These are phyloP conservation scores for Saccharomycopsis sp. DNA, from an alignment of 805 yeast species.

Conservation along the genomic window DNA sequence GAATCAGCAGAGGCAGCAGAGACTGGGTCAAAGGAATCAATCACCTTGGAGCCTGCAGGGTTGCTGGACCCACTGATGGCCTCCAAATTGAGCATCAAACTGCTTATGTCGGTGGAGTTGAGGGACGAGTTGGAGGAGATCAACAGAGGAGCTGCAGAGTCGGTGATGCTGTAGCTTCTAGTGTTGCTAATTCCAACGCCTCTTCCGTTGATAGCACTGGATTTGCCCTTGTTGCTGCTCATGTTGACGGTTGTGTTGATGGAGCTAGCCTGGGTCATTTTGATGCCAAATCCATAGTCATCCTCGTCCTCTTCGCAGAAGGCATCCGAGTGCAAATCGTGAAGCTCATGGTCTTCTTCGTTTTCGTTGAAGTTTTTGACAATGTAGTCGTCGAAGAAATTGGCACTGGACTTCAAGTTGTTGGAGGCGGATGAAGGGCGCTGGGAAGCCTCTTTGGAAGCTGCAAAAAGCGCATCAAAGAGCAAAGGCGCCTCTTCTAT, in stretches of 20 bases:
- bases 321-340: slow-evolving; percentile 1
- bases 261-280: neutral
- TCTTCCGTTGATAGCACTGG: neutral
- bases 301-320: slow-evolving; percentile 2
- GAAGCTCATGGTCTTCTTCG: slow-evolving; percentile 9
- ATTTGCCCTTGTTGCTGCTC: neutral
- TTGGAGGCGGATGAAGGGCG: neutral
- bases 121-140: slow-evolving; percentile 8
- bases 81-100: slow-evolving; percentile 7
- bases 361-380: neutral
- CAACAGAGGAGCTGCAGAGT: slow-evolving; percentile 8
- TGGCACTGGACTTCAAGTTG: neutral
- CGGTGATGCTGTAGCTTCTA: neutral
- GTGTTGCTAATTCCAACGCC: neutral
- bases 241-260: neutral
- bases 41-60: neutral
- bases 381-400: slow-evolving; percentile 14
- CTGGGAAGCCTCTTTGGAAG: neutral
- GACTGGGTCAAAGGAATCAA: neutral
- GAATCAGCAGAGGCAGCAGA: neutral
- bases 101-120: slow-evolving; percentile 2
- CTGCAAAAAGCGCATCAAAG: neutral
- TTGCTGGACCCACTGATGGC: neutral
- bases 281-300: neutral
- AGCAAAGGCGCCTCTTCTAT: neutral